phyloP scores from a whole-genome alignment of 2,329 filamentous ascomycete species.

The Lasiodiplodia sp. region DNA sequence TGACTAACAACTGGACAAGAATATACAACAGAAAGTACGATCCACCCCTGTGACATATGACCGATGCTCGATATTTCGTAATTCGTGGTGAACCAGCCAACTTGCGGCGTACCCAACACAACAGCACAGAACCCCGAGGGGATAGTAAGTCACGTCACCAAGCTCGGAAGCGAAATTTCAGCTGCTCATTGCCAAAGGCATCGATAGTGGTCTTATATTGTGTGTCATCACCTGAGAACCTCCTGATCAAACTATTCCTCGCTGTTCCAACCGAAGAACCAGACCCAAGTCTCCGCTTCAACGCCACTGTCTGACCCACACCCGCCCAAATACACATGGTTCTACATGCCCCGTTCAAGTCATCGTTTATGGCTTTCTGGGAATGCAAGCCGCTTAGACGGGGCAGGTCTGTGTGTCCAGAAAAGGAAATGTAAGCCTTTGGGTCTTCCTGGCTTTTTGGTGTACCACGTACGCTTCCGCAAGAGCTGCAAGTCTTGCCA shows the following conservation, averaged over 20 bases:
- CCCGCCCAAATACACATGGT: not conserved
- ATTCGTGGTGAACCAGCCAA: not conserved
- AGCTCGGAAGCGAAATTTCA: not conserved
- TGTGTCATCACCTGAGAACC: constrained; percentile 1
- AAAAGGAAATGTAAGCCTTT: not conserved
- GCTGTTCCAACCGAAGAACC: not conserved
- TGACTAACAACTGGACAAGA: not conserved
- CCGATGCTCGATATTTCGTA: not conserved
- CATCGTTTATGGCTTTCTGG: not conserved
- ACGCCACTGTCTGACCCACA: not conserved
- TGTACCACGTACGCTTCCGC: constrained; percentile 44
- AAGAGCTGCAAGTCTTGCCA: constrained; percentile 47
- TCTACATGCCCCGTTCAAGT: not conserved
- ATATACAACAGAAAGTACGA: not conserved
- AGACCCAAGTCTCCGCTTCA: not conserved
- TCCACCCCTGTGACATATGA: not conserved
- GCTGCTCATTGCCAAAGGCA: not conserved
- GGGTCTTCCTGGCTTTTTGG: not conserved
- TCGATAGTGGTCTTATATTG: constrained; percentile 4
- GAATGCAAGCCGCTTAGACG: constrained; percentile 6
- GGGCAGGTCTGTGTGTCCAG: constrained; percentile 22
- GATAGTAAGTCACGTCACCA: not conserved
- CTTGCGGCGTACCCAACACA: not conserved
- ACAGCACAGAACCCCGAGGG: not conserved
- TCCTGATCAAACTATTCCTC: constrained; percentile 14